Base-by-base conservation (phyloP, 768 basidiomycete genomes). In the Rhizopogon rudus region DNA sequence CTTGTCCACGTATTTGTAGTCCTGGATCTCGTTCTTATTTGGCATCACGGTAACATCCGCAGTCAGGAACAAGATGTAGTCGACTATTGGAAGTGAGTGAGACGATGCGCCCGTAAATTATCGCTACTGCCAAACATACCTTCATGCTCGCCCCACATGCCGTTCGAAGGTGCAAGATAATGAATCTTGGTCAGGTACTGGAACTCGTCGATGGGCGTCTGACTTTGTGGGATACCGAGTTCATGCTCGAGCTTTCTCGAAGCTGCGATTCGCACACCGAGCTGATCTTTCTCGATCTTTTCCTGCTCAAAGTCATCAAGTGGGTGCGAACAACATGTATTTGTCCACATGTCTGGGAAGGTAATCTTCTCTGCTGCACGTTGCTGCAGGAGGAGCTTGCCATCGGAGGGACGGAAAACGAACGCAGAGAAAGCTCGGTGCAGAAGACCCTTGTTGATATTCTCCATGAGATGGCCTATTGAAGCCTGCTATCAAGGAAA, bases 301-400 rank as follows among this genome's bases (percentile, higher is more conserved):
- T 93, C 88, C 60, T 83, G 81, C 58, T 87, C 88, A 61, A 93
- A 91, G 73, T 98, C 97, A 62, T 91, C 86, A 49, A 99, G 78
- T 16, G 96, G 96, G 67, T 99, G 96, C 22, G 92, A 94, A 75
- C 96, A 99, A 70, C 97, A 99, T 7, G 97, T 98, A 73, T 99
- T 99, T 33, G 97, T 99, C 97, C 97, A 99, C 94, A 98, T 94
- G 63, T 91, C 81, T 5, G 97, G 97, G 76, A 99, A 99, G 6
- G 97, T 99, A 67, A 99, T 99, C 78, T 99, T 99, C 75, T 96
- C 94, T n/a, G 86, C 78, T 17, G 97, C 97, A 39, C 97, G 84
- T 71, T 93, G 93, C 69, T 99, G 97, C 44, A 99, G 80, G 28
- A 99, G 78, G 16, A 99, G 80, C 70, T 87, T 91, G 44, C 97